Evolutionary conservation across 2,329 filamentous ascomycete species (phyloP).

Genomic region (Huntiella decipiens): DNA sequence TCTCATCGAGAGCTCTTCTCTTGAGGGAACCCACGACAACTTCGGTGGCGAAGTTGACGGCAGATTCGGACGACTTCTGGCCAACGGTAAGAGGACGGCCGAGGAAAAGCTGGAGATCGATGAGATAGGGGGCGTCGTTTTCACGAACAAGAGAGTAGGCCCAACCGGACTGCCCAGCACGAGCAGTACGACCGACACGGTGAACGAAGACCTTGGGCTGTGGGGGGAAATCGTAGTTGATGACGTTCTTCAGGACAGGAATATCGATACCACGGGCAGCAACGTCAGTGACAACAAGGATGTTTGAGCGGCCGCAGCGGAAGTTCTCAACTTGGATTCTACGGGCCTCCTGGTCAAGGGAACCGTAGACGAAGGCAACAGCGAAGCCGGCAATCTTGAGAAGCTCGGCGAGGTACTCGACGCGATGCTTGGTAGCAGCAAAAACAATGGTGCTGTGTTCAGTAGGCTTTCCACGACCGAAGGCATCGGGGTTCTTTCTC

Average conservation of each 20-base stretch:
- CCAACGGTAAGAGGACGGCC: slow-evolving; percentile 68
- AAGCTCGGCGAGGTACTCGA: slow-evolving; percentile 77
- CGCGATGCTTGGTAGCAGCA: slow-evolving; percentile 87
- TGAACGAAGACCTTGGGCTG: slow-evolving; percentile 96
- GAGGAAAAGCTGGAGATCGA: slow-evolving; percentile 88
- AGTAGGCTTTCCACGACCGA: slow-evolving; percentile 52
- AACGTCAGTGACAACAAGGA: slow-evolving; percentile 90
- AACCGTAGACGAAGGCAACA: slow-evolving; percentile 86
- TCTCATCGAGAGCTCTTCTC: slow-evolving; percentile 52
- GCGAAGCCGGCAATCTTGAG: slow-evolving; percentile 68
- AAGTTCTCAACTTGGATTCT: slow-evolving; percentile 87
- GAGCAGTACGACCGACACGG: slow-evolving; percentile 83
- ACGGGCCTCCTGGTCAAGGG: slow-evolving; percentile 81
- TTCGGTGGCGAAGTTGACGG: slow-evolving; percentile 59
- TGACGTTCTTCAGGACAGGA: slow-evolving; percentile 83
- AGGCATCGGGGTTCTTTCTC: slow-evolving; percentile 41
- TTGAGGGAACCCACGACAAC: slow-evolving; percentile 63
- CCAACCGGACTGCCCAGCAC: slow-evolving; percentile 86
- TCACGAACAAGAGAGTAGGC: slow-evolving; percentile 83
- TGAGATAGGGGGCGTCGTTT: slow-evolving; percentile 72
- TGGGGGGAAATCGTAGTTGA: slow-evolving; percentile 96
- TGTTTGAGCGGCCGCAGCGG: slow-evolving; percentile 63
- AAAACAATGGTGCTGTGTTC: slow-evolving; percentile 91
- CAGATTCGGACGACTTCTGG: slow-evolving; percentile 30
- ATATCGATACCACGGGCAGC: slow-evolving; percentile 97